A percentile compares a stretch with the other conserved stretches of the same genome.
These are phyloP conservation scores for Plantago rigida DNA, from an alignment of 305 asterid species.

Conservation along the genomic window DNA sequence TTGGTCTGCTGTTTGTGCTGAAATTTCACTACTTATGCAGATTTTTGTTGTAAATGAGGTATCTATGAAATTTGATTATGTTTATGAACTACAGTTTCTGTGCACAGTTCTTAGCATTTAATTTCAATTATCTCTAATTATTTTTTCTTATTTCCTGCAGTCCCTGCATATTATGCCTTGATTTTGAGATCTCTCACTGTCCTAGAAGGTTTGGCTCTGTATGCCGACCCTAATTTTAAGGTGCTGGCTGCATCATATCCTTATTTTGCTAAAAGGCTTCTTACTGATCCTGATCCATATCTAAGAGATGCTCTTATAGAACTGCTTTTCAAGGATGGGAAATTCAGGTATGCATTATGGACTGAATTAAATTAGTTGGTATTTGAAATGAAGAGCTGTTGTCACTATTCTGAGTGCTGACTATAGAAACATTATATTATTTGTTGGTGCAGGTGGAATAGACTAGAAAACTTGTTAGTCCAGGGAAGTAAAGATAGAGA, in stretches of 20 bases:
- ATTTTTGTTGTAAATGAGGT: not conserved
- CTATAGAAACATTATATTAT: slow-evolving; percentile 21
- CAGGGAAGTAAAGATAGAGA: slow-evolving; percentile 86
- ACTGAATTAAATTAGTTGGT: slow-evolving; percentile 15
- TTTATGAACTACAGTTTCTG: not conserved
- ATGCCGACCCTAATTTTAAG: slow-evolving; percentile 94
- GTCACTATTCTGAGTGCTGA: slow-evolving; percentile 16
- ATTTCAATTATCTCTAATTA: slow-evolving; percentile 24
- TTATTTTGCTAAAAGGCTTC: slow-evolving; percentile 94
- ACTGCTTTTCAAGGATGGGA: slow-evolving; percentile 94
- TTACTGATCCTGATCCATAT: slow-evolving; percentile 96
- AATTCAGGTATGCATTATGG: slow-evolving; percentile 64
- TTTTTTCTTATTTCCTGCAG: slow-evolving; percentile 47
- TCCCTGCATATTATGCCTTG: slow-evolving; percentile 94
- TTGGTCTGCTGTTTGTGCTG: too few species aligned
- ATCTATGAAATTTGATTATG: not conserved
- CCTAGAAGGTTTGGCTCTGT: slow-evolving; percentile 93
- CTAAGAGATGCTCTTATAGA: slow-evolving; percentile 98
- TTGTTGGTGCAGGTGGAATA: slow-evolving; percentile 74
- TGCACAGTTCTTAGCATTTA: not conserved
- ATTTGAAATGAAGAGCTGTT: slow-evolving; percentile 18
- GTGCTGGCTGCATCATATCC: slow-evolving; percentile 99
- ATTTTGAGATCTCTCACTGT: slow-evolving; percentile 97
- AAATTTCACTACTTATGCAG: too few species aligned
- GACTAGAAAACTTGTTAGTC: slow-evolving; percentile 90